Evolutionary conservation across 305 asterid genomes (phyloP), one percentile per base, ranked within the genome.

Genomic region (Withania somnifera): DNA sequence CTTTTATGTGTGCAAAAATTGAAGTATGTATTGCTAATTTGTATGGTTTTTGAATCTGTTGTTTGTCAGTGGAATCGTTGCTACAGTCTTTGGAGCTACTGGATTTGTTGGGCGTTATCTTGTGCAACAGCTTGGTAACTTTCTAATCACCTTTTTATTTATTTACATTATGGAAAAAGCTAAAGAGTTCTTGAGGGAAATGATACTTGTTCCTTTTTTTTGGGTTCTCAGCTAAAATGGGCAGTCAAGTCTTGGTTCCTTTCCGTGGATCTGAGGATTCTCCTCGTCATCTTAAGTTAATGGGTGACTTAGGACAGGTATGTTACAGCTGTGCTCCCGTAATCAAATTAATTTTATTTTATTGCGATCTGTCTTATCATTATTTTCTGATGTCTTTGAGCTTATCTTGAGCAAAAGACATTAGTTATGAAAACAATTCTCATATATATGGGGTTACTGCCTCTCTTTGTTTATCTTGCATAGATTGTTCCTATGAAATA

Each of bases 261-360:
- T 97, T 94, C 88, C 93, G 99, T 77, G 99, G 98, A 79, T 93
- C 95, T 17, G 99, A 97, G 91, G 99, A 97, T 87, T 89, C 87
- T 84, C 95, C 86, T 38, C 96, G 98, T 30, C 97, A 97, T 95
- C 99, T 97, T 86, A 95, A 97, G 85, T 84, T 97, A 88, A 97
- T 97, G 99, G 99, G 98, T 82, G 99, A 95, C 86, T 88, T 97
- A 94, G 98, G 99, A 66, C 99, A 97, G 95, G 99, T 93, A 84
- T 73, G 53, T 86, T 84, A 47, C 69, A 57, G 75, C 57, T 81
- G 53, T 81, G 67, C 19, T 32, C 67, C 22, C 34, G 1, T 38
- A 66, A 7, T 47, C 9, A 5, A 24, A 14, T 60, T 15, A 26
- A 38, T 78, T 79, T 50, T 69, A 40, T 63, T 52, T 80, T 78